phyloP scores from a whole-genome alignment of 2,329 filamentous ascomycete species.

The Thielaviopsis populi region DNA sequence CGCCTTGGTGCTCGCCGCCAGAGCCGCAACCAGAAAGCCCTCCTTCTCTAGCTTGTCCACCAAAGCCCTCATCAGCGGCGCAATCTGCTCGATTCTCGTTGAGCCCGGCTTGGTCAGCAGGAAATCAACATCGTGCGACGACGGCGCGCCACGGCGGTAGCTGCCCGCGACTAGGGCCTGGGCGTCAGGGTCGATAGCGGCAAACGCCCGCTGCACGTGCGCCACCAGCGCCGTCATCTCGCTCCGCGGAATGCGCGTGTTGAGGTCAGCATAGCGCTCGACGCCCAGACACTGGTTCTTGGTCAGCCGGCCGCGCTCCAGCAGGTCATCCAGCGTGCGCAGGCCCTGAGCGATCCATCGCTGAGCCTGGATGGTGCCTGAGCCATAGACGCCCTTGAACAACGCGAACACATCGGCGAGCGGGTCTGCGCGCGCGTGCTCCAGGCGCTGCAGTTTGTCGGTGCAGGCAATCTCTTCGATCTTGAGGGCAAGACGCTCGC shows the following conservation, averaged over 20 bases:
- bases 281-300: conserved; percentile 60
- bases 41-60: conserved; percentile 43
- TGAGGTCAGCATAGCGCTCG: conserved; percentile 66
- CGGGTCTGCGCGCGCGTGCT: conserved; percentile 53
- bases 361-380: conserved; percentile 52
- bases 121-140: conserved; percentile 71
- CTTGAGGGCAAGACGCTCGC: conserved; percentile 59
- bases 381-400: conserved; percentile 70
- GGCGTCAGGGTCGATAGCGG: conserved; percentile 44
- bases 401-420: conserved; percentile 47
- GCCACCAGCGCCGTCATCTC: conserved; percentile 59
- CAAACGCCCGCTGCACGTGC: conserved; percentile 45
- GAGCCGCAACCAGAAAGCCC: conserved; percentile 53
- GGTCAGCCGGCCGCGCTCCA: conserved; percentile 45
- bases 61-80: conserved; percentile 46
- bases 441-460: conserved; percentile 53
- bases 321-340: conserved; percentile 58
- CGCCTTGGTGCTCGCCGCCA: conserved; percentile 37
- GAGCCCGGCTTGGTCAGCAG: conserved; percentile 59
- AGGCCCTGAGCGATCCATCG: conserved; percentile 65
- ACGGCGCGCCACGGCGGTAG: conserved; percentile 62
- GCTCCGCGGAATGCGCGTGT: conserved; percentile 57
- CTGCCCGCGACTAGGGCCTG: conserved; percentile 67
- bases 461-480: conserved; percentile 81
- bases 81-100: conserved; percentile 37